Conservation (phyloP, 2,329 filamentous ascomycete species). For the Pestalotiopsis sp. region DNA sequence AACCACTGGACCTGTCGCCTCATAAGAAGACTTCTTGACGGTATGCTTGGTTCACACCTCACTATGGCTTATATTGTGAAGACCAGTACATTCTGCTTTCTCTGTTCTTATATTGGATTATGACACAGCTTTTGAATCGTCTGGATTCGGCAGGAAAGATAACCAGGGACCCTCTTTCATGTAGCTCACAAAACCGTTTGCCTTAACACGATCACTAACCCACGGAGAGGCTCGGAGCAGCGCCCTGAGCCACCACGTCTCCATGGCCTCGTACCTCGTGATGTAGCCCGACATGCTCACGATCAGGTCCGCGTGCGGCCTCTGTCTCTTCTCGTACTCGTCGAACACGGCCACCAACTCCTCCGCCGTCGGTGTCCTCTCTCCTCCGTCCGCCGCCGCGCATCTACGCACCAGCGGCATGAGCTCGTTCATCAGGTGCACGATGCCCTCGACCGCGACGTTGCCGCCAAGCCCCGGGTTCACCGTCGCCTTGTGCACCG, state of each 20-base stretch:
- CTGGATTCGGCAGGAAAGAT: slow-evolving; percentile 1
- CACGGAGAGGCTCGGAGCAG: neutral
- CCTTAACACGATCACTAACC: neutral
- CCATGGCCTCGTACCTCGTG: slow-evolving; percentile 24
- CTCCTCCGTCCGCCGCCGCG: neutral
- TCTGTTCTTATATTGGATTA: neutral
- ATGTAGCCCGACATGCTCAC: slow-evolving; percentile 20
- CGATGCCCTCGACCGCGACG: slow-evolving; percentile 16
- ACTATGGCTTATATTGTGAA: too few species aligned
- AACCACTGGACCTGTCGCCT: too few species aligned
- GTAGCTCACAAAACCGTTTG: neutral
- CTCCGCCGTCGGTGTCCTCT: slow-evolving; percentile 12
- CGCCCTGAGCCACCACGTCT: slow-evolving; percentile 20
- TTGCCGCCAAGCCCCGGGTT: slow-evolving; percentile 20
- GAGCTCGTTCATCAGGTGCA: slow-evolving; percentile 18
- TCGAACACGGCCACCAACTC: slow-evolving; percentile 18
- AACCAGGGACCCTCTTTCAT: neutral
- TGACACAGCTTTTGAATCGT: neutral
- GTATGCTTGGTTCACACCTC: too few species aligned
- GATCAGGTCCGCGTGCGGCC: slow-evolving; percentile 18
- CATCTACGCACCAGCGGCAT: slow-evolving; percentile 16
- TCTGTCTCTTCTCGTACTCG: slow-evolving; percentile 20
- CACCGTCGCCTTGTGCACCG: slow-evolving; percentile 20
- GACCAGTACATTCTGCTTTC: too few species aligned
- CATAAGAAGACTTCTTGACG: too few species aligned